Base-by-base conservation (phyloP, 345 rosid genomes). In the Gossypium rotundifolium region DNA sequence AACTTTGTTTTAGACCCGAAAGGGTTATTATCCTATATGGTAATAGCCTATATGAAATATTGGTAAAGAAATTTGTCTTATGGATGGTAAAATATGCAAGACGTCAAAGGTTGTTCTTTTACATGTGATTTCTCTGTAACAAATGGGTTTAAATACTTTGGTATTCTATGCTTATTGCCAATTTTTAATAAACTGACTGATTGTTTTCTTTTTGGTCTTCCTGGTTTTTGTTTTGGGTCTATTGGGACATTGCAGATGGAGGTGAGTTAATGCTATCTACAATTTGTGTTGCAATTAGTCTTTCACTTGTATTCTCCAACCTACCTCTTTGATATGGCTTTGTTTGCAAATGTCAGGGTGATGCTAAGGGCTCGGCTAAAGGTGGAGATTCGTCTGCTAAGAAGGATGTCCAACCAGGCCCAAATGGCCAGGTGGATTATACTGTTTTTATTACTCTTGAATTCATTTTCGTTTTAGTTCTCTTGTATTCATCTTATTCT, bases 331-430 rank as follows among this genome's bases (percentile, higher is more conserved):
- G 59, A 45, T 9, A 17, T 42, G 18, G 11, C 57, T 76, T 33
- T 54, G 55, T 18, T 75, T 65, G 27, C 63, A 40, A 8, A 59
- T 40, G 72, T 71, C 59, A 92, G 98, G 97, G 96, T 80, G 99
- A 95, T 78, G 80, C 92, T 27, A 91, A 93, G 87, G 94, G 94
- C 14, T 85, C 88, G 16, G 82, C 81, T 46, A 92, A 90, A 77
- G 85, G 87, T 52, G 96, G 91, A 65, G 98, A 94, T 22, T 42
- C 83, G 22, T 87, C 88, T 66, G 76, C 85, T 46, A 88, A 83
- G 84, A 66, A 25, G 45, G 90, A 88, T 68, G 86, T 62, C 38
- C 91, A 83, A 65, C 82, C 80, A 23, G 84, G 76, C 84, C 82
- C 83, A 72, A 86, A 83, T 74, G 70, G 78, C 42, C 96, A 87